Conservation (phyloP, 257 asterid genomes). For the Solanum chiquidenum region DNA sequence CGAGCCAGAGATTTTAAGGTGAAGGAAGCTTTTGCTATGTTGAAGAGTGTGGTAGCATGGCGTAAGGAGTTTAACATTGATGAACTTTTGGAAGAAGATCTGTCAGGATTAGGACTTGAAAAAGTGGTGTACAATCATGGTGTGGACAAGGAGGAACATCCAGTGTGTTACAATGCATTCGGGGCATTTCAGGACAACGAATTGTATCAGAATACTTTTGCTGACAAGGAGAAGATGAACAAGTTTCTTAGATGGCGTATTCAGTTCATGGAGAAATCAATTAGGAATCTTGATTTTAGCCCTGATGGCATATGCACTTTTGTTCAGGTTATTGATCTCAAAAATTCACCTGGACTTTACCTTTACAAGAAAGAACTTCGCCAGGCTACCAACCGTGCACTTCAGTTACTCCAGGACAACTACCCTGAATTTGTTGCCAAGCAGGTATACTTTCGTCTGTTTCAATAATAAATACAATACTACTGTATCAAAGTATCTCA, state of each 20-base stretch:
- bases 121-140: constrained; percentile 54
- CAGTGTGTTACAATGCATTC: constrained; percentile 51
- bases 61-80: constrained; percentile 52
- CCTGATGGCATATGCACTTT: constrained; percentile 56
- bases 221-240: constrained; percentile 56
- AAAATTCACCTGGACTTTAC: constrained; percentile 55
- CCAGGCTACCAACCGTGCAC: constrained; percentile 64
- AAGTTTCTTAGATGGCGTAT: constrained; percentile 50
- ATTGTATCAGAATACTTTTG: constrained; percentile 41
- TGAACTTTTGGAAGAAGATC: constrained; percentile 30
- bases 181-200: constrained; percentile 78
- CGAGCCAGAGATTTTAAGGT: constrained; percentile 67
- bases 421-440: constrained; percentile 74
- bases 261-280: constrained; percentile 57
- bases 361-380: constrained; percentile 55
- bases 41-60: constrained; percentile 59
- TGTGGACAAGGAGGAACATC: constrained; percentile 55
- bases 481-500: background rate
- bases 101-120: constrained; percentile 27
- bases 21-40: constrained; percentile 57
- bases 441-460: constrained; percentile 34
- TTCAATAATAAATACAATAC: background rate
- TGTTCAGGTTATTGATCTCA: constrained; percentile 61
- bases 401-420: constrained; percentile 71
- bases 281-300: constrained; percentile 57